These are phyloP conservation scores for Meyerozyma sp. DNA, from an alignment of 1,139 yeast genomes.

Conservation along the genomic window DNA sequence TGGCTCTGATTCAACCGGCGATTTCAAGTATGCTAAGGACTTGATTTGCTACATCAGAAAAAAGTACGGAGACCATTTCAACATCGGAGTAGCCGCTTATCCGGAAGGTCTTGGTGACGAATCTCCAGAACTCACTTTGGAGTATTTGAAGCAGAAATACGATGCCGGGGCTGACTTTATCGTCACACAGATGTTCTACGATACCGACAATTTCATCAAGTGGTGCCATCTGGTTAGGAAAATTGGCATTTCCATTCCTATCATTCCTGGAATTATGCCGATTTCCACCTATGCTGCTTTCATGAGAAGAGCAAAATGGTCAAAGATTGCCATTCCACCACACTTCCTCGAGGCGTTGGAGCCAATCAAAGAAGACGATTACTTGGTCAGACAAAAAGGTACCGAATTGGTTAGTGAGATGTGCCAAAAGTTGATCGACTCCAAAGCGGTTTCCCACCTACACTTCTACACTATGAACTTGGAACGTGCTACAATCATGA, in stretches of 20 bases:
- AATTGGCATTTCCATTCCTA: conserved; percentile 77
- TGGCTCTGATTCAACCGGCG: conserved; percentile 62
- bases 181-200: conserved; percentile 90
- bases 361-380: conserved; percentile 88
- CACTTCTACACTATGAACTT: conserved; percentile 96
- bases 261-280: conserved; percentile 98
- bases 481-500: conserved; percentile 86
- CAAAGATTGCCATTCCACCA: conserved; percentile 74
- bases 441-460: conserved; percentile 75
- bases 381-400: conserved; percentile 80
- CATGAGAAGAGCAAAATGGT: conserved; percentile 91
- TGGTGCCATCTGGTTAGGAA: conserved; percentile 78
- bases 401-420: conserved; percentile 77
- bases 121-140: conserved; percentile 51
- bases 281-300: conserved; percentile 91
- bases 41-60: conserved; percentile 49
- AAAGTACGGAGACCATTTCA: conserved; percentile 58
- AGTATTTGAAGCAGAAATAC: conserved; percentile 75
- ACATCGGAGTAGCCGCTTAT: conserved; percentile 72
- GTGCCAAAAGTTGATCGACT: conserved; percentile 68
- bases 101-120: conserved; percentile 79
- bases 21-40: conserved; percentile 69
- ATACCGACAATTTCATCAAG: conserved; percentile 71
- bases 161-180: conserved; percentile 93
- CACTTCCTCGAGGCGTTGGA: conserved; percentile 67